phyloP scores from a whole-genome alignment of 176 grass and related monocot genomes.

The Neostapfia colusana region DNA sequence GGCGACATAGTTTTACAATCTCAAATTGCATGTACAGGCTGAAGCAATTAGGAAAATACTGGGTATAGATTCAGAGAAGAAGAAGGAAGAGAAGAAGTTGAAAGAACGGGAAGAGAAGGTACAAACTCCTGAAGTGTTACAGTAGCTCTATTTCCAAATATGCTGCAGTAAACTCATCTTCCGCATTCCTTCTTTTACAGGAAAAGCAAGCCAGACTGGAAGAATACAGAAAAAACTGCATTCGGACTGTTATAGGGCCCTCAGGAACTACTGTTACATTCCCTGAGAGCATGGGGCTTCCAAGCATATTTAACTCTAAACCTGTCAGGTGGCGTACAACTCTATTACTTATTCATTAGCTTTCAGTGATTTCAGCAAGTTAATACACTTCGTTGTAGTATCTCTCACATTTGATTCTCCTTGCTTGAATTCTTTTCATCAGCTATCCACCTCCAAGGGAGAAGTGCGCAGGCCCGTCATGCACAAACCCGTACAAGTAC shows the following conservation, averaged over 20 bases:
- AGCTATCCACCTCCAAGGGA: slow-evolving; percentile 97
- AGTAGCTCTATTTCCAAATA: background rate
- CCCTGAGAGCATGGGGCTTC: slow-evolving; percentile 60
- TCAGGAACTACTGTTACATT: slow-evolving; percentile 65
- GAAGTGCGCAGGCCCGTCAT: slow-evolving; percentile 83
- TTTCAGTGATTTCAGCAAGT: slow-evolving; percentile 2
- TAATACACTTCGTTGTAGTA: background rate
- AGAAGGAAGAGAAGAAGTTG: slow-evolving; percentile 68
- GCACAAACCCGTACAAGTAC: slow-evolving; percentile 93
- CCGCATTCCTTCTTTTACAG: slow-evolving; percentile 6
- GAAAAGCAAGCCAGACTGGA: slow-evolving; percentile 50
- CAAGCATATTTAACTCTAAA: slow-evolving; percentile 73
- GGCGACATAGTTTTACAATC: slow-evolving; percentile 4
- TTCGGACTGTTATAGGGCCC: slow-evolving; percentile 58
- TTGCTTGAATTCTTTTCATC: slow-evolving; percentile 25
- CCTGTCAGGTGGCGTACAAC: slow-evolving; percentile 45
- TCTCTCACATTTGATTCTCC: background rate
- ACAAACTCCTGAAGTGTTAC: slow-evolving; percentile 5
- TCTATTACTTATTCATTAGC: background rate
- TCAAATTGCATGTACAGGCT: slow-evolving; percentile 42
- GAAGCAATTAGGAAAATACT: slow-evolving; percentile 79
- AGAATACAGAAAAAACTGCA: slow-evolving; percentile 53
- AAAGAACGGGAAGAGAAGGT: slow-evolving; percentile 62
- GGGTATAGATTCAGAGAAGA: slow-evolving; percentile 72
- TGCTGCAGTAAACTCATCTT: slow-evolving; percentile 19